These are phyloP conservation scores for Sporothrix schenckii DNA, from an alignment of 2,329 filamentous ascomycete species.

Conservation along the genomic window DNA sequence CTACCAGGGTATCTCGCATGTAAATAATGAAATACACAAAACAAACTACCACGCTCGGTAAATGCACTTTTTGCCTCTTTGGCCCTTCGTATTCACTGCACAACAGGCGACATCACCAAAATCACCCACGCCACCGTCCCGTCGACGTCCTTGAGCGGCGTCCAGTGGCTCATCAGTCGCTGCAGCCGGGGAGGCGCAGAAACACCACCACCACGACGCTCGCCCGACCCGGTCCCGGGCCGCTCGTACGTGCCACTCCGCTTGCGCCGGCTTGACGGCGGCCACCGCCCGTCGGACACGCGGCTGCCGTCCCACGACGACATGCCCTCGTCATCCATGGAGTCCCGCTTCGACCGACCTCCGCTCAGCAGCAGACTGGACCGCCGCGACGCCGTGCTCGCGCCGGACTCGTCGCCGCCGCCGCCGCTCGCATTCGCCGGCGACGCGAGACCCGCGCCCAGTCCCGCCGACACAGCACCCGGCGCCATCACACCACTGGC, in stretches of 20 bases:
- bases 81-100: neutral
- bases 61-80: neutral
- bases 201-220: neutral
- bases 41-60: neutral
- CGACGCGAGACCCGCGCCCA: conserved; percentile 32
- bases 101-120: conserved; percentile 40
- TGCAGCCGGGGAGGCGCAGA: conserved; percentile 22
- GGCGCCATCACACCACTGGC: conserved; percentile 22
- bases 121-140: conserved; percentile 44
- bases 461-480: conserved; percentile 27
- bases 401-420: neutral
- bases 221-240: conserved; percentile 15
- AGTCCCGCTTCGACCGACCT: conserved; percentile 14
- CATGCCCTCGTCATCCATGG: neutral
- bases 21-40: neutral
- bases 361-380: conserved; percentile 28
- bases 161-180: conserved; percentile 43
- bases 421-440: neutral
- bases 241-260: conserved; percentile 28
- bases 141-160: conserved; percentile 43
- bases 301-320: neutral
- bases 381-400: conserved; percentile 19
- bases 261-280: conserved; percentile 2
- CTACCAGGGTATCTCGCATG: conserved; percentile 13
- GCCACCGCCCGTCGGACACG: conserved; percentile 2